These are phyloP conservation scores for Bisporella sp. DNA, from an alignment of 2,329 filamentous ascomycete species.

Conservation along the genomic window DNA sequence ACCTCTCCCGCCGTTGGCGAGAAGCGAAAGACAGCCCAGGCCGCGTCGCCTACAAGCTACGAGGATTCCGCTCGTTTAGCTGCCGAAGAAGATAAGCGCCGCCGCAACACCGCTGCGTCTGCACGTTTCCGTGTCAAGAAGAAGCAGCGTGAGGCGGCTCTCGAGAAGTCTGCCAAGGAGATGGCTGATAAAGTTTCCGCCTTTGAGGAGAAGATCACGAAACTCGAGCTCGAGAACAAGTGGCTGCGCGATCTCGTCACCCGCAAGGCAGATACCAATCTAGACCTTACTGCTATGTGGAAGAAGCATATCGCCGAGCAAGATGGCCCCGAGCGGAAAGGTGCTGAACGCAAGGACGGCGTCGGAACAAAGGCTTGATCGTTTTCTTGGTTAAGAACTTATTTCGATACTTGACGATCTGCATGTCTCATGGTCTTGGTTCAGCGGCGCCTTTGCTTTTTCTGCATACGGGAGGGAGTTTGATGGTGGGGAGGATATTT, in stretches of 20 bases:
- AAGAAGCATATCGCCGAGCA: slow-evolving; percentile 29
- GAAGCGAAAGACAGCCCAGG: slow-evolving; percentile 26
- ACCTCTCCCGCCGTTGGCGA: slow-evolving; percentile 22
- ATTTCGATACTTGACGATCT: too few relatives aligned
- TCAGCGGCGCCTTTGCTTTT: too few relatives aligned
- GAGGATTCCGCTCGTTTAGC: slow-evolving; percentile 67
- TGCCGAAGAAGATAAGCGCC: slow-evolving; percentile 84
- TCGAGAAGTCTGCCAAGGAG: slow-evolving; percentile 76
- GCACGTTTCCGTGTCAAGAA: slow-evolving; percentile 91
- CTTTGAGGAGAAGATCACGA: slow-evolving; percentile 66
- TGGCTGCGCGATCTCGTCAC: slow-evolving; percentile 76
- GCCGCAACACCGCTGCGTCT: slow-evolving; percentile 81
- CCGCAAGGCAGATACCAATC: slow-evolving; percentile 25
- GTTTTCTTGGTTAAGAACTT: background rate
- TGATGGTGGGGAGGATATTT: too few relatives aligned
- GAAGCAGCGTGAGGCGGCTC: slow-evolving; percentile 86
- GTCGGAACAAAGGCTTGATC: slow-evolving; percentile 22
- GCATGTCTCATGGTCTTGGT: too few relatives aligned
- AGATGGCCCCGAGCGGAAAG: slow-evolving; percentile 25
- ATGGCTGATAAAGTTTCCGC: slow-evolving; percentile 71
- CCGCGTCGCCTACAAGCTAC: slow-evolving; percentile 35
- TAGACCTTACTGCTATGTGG: slow-evolving; percentile 32
- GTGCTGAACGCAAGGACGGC: slow-evolving; percentile 24
- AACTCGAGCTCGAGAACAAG: slow-evolving; percentile 78
- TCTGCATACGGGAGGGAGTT: too few relatives aligned